phyloP scores from a whole-genome alignment of 495 filamentous ascomycete genomes.

The Parathielavia hyrcaniae region DNA sequence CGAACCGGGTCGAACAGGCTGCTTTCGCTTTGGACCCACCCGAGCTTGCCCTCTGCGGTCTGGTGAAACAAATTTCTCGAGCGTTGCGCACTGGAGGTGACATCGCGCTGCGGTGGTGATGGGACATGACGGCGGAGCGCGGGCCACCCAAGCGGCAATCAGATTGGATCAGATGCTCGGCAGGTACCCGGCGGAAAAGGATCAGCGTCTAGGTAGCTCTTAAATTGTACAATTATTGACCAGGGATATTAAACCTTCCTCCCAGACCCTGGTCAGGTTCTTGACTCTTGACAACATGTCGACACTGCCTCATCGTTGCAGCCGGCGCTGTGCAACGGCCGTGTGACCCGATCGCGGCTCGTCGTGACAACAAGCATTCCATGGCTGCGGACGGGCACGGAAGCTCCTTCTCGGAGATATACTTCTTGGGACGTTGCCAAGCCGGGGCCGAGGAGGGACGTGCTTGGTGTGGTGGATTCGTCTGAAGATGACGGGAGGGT shows the following conservation, averaged over 20 bases:
- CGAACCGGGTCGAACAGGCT: too few relatives aligned
- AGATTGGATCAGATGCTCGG: constrained; percentile 23
- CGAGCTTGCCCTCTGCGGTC: constrained; percentile 12
- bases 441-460: neutral
- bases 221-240: constrained; percentile 29
- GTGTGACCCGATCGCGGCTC: neutral
- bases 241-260: constrained; percentile 12
- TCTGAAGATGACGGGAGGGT: neutral
- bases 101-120: constrained; percentile 23
- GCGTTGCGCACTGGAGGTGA: constrained; percentile 17
- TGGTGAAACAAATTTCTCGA: constrained; percentile 25
- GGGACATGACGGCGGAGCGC: constrained; percentile 16
- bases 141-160: constrained; percentile 18
- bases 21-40: too few relatives aligned
- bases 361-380: neutral
- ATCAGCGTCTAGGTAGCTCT: constrained; percentile 16
- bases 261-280: neutral
- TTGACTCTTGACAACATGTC: neutral
- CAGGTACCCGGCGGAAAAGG: constrained; percentile 11
- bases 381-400: neutral
- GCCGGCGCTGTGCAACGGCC: neutral
- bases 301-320: neutral
- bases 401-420: constrained; percentile 9
- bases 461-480: neutral
- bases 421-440: constrained; percentile 5